Conservation (phyloP, 2,329 filamentous ascomycete genomes). For the Diaporthe sp. region DNA sequence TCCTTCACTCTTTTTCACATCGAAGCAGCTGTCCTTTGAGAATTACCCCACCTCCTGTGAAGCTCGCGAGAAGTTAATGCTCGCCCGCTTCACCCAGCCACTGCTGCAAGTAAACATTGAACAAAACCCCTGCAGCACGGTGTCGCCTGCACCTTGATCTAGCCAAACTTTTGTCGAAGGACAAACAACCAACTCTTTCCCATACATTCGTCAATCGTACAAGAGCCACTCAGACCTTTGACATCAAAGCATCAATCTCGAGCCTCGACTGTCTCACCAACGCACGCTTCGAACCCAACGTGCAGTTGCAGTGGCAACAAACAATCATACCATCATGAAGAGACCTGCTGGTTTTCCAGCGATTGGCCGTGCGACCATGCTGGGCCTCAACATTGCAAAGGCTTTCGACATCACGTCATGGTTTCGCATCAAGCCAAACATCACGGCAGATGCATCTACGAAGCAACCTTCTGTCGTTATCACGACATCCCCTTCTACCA, state of each 20-base stretch:
- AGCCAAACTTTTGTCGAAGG: background rate
- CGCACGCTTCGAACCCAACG: background rate
- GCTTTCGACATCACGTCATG: background rate
- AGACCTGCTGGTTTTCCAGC: background rate
- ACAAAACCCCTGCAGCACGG: background rate
- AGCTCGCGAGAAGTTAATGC: background rate
- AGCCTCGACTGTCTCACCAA: background rate
- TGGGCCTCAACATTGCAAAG: background rate
- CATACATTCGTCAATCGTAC: background rate
- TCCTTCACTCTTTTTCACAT: background rate
- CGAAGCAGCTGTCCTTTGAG: background rate
- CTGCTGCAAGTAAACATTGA: background rate
- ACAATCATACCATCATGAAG: background rate
- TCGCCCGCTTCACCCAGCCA: background rate
- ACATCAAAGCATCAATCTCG: background rate
- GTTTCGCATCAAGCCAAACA: background rate
- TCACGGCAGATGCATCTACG: background rate
- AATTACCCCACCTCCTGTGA: background rate
- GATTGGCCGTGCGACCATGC: background rate
- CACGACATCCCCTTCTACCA: background rate
- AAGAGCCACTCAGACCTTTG: background rate
- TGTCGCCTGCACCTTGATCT: background rate
- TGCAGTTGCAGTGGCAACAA: background rate
- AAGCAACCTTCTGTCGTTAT: background rate
- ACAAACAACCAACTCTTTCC: too few relatives aligned